Base-by-base conservation (phyloP, 2,329 filamentous ascomycete species). In the Helotiales sp. region DNA sequence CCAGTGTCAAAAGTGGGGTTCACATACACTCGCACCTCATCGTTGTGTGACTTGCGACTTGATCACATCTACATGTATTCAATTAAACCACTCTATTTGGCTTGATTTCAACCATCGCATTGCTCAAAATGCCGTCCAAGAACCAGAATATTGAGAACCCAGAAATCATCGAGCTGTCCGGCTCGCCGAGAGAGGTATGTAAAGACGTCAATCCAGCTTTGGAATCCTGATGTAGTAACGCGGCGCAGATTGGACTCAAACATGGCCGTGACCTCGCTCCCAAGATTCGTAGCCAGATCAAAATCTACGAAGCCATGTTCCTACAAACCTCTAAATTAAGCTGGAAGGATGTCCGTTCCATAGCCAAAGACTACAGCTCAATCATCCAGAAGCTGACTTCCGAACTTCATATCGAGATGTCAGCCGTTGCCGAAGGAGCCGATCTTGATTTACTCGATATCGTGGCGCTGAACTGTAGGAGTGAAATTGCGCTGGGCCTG, bases 391-490 rank as follows among this genome's bases (percentile, higher is more conserved):
- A 59, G 7, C 55, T 67, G 2, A 65, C 65, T 7, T 69, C 70
- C 5, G 57, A 65, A 32, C n/a, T 69, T 15, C 59, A 81, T 50
- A 63, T 66, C 1, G 79, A 81, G 67, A 79, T 80, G 70, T 61
- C 74, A 70, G 85, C 81, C 11, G 79, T 85, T 52, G 82, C 83
- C 2, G 79, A 82, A 17, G 83, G 83, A 13, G 77, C 82, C 0
- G 74, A 72, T 2, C n/a, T 69, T 15, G 55, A 63, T 8, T 58
- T 84, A 1, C 70, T 81, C 4, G 81, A 83, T 55, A 82, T 85
- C 49, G 75, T 85, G 3, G 83, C 83, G 0, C 71, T 85, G 57
- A 85, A 85, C 61, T 82, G 83, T 15, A 78, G 83, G 4, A 84
- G 82, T 0, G 83, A 85, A 71, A 84, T 85, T 59, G 80, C 80